Evolutionary conservation across 2,329 filamentous ascomycete genomes (phyloP), one percentile per base, ranked within the genome.

Genomic region (Botrytis medusae): DNA sequence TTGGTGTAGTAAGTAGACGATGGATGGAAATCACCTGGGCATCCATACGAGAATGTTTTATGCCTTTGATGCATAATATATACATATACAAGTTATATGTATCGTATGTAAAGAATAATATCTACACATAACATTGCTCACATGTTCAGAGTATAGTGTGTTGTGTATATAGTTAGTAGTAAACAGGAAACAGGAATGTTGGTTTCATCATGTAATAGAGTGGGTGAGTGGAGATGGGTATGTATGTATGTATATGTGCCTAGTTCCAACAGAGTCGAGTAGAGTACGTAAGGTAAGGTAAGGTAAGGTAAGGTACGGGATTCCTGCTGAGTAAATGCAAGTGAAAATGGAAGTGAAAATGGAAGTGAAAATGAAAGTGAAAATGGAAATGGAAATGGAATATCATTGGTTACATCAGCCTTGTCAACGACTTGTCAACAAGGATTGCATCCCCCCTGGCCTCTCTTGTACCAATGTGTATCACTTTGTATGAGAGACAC

Each of bases 391-490:
- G 37, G 37, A 37, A 37, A 37, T 9, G 37, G 46, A 34, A 22
- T 25, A 42, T 42, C 5, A 44, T 61, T 70, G 68, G 54, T 37
- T 61, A 20, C 40, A 69, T 69, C 54, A 69, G 68, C 40, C 68
- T 57, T 70, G 68, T 61, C 22, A 32, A 51, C 10, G 10, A 51
- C 48, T 51, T 51, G 48, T 51, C 22, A n/a, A 59, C 20, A 32
- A 34, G 54, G 48, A 14, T 60, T 22, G 18, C 29, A 40, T 29
- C 3, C 25, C n/a, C 29, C 48, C 22, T 51, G 64, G 44, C n/a
- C 25, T 22, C 14, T 14, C 32, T 32, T 25, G 29, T 32, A 4
- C n/a, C 16, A 37, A 67, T 51, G 20, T 40, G 14, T 32, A 20
- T 14, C 29, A 22, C 25, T 18, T 18, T 64, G 25, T 40, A 3